Base-by-base conservation (phyloP, 2,329 filamentous ascomycete genomes). In the Epichloe coenophiala region DNA sequence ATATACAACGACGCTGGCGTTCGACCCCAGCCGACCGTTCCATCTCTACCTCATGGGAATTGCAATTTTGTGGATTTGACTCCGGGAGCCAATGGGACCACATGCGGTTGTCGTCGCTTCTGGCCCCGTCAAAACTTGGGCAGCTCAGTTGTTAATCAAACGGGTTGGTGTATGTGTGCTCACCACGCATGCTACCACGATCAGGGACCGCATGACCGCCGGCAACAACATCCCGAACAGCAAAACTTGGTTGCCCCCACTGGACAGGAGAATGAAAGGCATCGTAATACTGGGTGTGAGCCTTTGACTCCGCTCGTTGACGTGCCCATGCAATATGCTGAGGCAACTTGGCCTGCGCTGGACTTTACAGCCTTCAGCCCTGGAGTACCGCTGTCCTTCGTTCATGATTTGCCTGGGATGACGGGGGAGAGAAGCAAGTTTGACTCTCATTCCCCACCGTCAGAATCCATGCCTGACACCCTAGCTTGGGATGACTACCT, bases 181-280 rank as follows among this genome's bases (percentile, higher is more conserved):
- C 78, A 81, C 57, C 78, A 81, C 62, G 78, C 78, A 49, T 81
- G 78, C 61, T 81, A 71, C 54, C 78, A 81, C 54, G 77, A 80
- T 60, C 70, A 79, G 57, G 63, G 61, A 37, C 51, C 55, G 54
- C 48, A 57, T 60, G 54, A 54, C 27, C 48, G 9, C 15, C 39
- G 12, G 8, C 56, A 53, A 41, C 47, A 55, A n/a, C 58, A 60
- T 43, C 54, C 61, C 6, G 56, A 58, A 5, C 54, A 36, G 15
- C 52, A 57, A 39, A 54, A 61, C 49, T 56, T 61, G 21, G 51
- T 43, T 5, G 44, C 7, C 19, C 27, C 27, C 21, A n/a, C 58
- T 51, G 68, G 67, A 53, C 76, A 79, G 64, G 76, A 79, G 59
- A 78, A 78, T 55, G 73, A 78, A 57, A 68, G 62, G 36, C 74